A percentile compares a stretch with the other conserved stretches of the same genome.
Evolutionary conservation across 495 filamentous ascomycete species (phyloP).

Genomic region (Glutinoglossum americanum): DNA sequence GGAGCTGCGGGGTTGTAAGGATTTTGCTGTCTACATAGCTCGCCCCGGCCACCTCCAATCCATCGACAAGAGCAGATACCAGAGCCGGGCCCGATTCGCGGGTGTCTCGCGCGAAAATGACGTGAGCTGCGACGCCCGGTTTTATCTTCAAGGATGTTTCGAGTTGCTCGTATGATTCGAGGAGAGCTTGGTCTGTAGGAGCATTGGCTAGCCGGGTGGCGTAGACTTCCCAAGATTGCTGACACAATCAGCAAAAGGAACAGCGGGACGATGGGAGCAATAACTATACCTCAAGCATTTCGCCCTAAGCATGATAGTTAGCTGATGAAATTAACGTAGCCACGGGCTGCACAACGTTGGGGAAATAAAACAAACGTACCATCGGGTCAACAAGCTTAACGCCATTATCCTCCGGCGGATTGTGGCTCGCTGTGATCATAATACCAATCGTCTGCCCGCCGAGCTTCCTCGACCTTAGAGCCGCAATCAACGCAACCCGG

Average conservation of each 20-base stretch:
- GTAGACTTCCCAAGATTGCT: slow-evolving; percentile 70
- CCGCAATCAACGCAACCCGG: slow-evolving; percentile 70
- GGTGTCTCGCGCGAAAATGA: slow-evolving; percentile 84
- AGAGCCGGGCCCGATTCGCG: slow-evolving; percentile 74
- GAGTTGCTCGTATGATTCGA: slow-evolving; percentile 52
- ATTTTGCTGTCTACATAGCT: slow-evolving; percentile 63
- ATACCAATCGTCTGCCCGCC: slow-evolving; percentile 82
- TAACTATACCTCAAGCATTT: slow-evolving; percentile 66
- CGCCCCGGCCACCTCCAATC: slow-evolving; percentile 49
- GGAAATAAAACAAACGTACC: slow-evolving; percentile 32
- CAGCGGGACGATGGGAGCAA: background rate
- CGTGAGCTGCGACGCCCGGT: slow-evolving; percentile 42
- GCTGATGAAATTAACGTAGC: background rate
- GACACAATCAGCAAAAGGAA: slow-evolving; percentile 5
- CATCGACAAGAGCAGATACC: slow-evolving; percentile 51
- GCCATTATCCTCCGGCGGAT: slow-evolving; percentile 89
- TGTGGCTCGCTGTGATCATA: slow-evolving; percentile 98
- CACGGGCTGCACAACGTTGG: background rate
- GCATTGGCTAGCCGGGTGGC: slow-evolving; percentile 78
- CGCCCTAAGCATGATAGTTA: slow-evolving; percentile 32
- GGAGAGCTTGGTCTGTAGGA: slow-evolving; percentile 45
- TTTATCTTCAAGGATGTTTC: slow-evolving; percentile 54
- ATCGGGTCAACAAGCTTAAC: slow-evolving; percentile 96
- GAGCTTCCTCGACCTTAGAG: slow-evolving; percentile 75
- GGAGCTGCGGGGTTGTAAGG: slow-evolving; percentile 85